Evolutionary conservation across 2,329 filamentous ascomycete species (phyloP).

Genomic region (Pseudopyricularia cyperi): DNA sequence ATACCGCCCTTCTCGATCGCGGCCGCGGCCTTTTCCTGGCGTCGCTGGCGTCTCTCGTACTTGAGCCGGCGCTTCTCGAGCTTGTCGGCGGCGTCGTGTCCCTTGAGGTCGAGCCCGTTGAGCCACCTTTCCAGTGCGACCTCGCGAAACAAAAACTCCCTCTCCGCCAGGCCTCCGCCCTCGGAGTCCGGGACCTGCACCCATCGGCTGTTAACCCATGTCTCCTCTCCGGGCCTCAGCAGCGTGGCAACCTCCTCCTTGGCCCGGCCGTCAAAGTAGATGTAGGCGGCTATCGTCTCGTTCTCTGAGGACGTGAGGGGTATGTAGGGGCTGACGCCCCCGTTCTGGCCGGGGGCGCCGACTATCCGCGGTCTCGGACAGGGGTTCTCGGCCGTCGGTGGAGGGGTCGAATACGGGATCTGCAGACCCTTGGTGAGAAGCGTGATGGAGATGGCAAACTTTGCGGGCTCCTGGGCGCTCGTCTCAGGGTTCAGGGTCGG

Average conservation of each 20-base stretch:
- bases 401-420: constrained; percentile 86
- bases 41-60: constrained; percentile 54
- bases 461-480: constrained; percentile 78
- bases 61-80: constrained; percentile 81
- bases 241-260: constrained; percentile 97
- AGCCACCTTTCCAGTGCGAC: constrained; percentile 94
- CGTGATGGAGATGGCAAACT: constrained; percentile 96
- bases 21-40: constrained; percentile 31
- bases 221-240: constrained; percentile 85
- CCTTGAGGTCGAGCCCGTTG: constrained; percentile 89
- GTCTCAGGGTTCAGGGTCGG: constrained; percentile 60
- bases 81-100: constrained; percentile 79
- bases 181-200: constrained; percentile 86
- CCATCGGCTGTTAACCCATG: constrained; percentile 98
- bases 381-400: constrained; percentile 62
- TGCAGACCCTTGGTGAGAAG: constrained; percentile 77
- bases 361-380: constrained; percentile 74
- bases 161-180: constrained; percentile 85
- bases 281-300: constrained; percentile 92
- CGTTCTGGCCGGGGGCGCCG: constrained; percentile 40
- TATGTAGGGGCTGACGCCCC: constrained; percentile 67
- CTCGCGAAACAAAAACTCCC: constrained; percentile 94
- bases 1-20: constrained; percentile 22
- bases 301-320: constrained; percentile 86
- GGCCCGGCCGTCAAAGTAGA: constrained; percentile 89